Percentiles rank a stretch among this genome's conserved stretches.
phyloP scores from a whole-genome alignment of 2,329 filamentous ascomycete genomes.

The Alternaria alternata region DNA sequence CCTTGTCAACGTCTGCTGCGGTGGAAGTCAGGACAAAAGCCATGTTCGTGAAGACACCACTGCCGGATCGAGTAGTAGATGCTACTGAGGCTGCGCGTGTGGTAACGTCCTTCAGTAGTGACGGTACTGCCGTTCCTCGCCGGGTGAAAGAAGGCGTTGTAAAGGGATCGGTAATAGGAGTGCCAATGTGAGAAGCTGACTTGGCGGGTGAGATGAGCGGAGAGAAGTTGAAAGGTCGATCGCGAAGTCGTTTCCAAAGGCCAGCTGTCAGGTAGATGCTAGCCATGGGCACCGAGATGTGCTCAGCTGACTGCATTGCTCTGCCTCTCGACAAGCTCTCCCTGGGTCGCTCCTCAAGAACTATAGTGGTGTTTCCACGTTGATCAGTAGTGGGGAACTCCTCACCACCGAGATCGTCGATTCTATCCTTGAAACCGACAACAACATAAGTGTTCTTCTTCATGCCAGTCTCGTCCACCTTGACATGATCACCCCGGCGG shows the following conservation, averaged over 20 bases:
- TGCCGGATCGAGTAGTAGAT: slow-evolving; percentile 35
- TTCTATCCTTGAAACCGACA: slow-evolving; percentile 53
- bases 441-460: slow-evolving; percentile 56
- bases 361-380: slow-evolving; percentile 51
- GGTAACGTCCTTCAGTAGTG: slow-evolving; percentile 37
- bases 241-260: slow-evolving; percentile 54
- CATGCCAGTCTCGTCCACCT: slow-evolving; percentile 56
- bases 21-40: slow-evolving; percentile 83
- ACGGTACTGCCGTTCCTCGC: slow-evolving; percentile 42
- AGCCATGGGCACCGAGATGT: slow-evolving; percentile 51
- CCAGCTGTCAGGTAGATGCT: slow-evolving; percentile 55
- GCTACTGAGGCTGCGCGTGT: slow-evolving; percentile 40
- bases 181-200: slow-evolving; percentile 30
- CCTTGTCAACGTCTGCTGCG: slow-evolving; percentile 61
- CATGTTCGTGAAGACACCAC: slow-evolving; percentile 77
- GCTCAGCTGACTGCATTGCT: slow-evolving; percentile 24
- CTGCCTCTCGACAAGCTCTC: slow-evolving; percentile 45
- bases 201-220: slow-evolving; percentile 26
- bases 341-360: slow-evolving; percentile 53
- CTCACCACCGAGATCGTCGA: slow-evolving; percentile 30
- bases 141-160: slow-evolving; percentile 61
- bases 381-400: slow-evolving; percentile 53
- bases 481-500: slow-evolving; percentile 55
- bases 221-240: slow-evolving; percentile 47
- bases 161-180: slow-evolving; percentile 46